These are phyloP conservation scores for Solanum bulbocastanum DNA, from an alignment of 257 asterid genomes.

Conservation along the genomic window DNA sequence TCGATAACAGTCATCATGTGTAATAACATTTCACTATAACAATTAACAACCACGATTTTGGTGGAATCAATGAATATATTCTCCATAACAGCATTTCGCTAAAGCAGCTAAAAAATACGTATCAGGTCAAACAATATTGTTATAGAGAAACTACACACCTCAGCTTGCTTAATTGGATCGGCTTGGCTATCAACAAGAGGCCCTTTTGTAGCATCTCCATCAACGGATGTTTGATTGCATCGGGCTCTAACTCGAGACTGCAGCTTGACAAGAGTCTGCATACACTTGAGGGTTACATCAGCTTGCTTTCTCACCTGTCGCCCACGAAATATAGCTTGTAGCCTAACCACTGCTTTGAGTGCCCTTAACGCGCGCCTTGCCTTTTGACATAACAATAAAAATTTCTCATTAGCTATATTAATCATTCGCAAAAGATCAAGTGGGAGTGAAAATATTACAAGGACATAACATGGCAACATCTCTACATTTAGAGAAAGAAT, in stretches of 20 bases:
- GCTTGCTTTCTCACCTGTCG: constrained; percentile 77
- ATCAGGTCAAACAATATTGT: not conserved
- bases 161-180: constrained; percentile 45
- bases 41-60: not conserved
- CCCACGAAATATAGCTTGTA: constrained; percentile 92
- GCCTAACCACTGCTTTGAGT: constrained; percentile 70
- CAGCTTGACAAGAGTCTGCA: constrained; percentile 83
- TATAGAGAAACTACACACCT: constrained; percentile 32
- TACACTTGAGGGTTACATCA: constrained; percentile 69
- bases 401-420: not conserved
- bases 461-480: not conserved
- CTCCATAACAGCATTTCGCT: not conserved
- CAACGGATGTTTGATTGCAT: constrained; percentile 24
- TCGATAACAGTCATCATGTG: not conserved
- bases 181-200: constrained; percentile 4
- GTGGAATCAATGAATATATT: not conserved
- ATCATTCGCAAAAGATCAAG: not conserved
- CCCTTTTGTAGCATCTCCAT: constrained; percentile 6
- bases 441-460: not conserved
- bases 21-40: not conserved
- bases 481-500: not conserved
- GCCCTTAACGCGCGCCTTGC: constrained; percentile 92
- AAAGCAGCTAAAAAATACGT: not conserved
- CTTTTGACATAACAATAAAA: constrained; percentile 19
- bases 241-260: constrained; percentile 82